phyloP scores from a whole-genome alignment of 2,329 filamentous ascomycete genomes.

The Aspergillus aculeatus region DNA sequence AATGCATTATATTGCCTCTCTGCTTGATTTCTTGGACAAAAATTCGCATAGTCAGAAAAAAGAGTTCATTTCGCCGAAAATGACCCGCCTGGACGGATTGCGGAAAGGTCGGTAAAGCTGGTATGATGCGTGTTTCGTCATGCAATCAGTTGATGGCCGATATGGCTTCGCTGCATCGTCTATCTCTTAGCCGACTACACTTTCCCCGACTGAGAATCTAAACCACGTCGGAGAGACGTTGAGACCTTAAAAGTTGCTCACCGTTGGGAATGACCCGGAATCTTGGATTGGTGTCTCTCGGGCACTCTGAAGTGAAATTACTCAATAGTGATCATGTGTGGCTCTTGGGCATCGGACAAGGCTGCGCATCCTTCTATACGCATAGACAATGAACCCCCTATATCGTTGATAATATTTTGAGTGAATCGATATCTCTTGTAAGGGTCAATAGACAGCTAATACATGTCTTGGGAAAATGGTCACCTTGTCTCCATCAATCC shows the following conservation, averaged over 20 bases:
- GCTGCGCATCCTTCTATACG: background rate
- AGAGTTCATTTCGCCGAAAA: background rate
- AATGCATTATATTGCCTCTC: constrained; percentile 7
- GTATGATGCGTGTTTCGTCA: background rate
- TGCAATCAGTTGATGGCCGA: background rate
- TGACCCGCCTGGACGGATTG: background rate
- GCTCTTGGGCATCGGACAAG: background rate
- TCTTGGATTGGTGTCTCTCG: background rate
- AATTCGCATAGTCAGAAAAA: background rate
- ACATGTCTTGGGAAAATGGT: background rate
- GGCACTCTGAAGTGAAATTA: background rate
- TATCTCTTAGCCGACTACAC: background rate
- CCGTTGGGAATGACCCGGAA: background rate
- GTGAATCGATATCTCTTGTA: background rate
- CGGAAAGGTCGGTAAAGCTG: background rate
- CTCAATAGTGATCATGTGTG: background rate
- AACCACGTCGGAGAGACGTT: background rate
- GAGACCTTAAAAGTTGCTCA: background rate
- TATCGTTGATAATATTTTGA: background rate
- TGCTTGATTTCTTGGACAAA: background rate
- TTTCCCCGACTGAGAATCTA: background rate
- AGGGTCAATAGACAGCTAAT: too few species aligned
- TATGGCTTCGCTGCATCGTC: background rate
- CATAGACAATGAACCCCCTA: background rate
- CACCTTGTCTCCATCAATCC: too few species aligned